Evolutionary conservation across 495 filamentous ascomycete genomes (phyloP), one percentile per base, ranked within the genome.

Genomic region (Beverwykella pulmonaria): DNA sequence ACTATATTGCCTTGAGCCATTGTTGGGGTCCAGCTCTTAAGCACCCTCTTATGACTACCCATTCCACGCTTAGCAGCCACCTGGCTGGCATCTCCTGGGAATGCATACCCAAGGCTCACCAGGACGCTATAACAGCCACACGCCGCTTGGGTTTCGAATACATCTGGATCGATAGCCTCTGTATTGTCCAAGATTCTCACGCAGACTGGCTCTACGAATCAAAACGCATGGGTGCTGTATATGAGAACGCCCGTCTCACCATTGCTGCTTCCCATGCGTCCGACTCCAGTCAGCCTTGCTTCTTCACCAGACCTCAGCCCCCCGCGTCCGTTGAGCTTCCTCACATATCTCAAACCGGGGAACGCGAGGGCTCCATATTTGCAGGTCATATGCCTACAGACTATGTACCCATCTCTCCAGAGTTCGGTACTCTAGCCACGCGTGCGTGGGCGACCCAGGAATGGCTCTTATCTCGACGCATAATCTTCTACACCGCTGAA

Each of bases 211-310:
- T 68, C 12, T 22, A 20, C 23, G 59, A 68, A 59, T 63, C 60
- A 49, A 58, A 22, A 20, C 49, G 52, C 23, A 68, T 63, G 59
- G 59, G 65, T 9, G 17, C 39, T 23, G 59, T 68, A 10, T 68
- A 63, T 46, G 26, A 63, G 32, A 63, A 50, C 32, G 59, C 65
- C 27, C 54, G 55, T 53, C 53, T 68, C 25, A 63, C 52, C 34
- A 63, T 68, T 47, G 59, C 65, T 53, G 65, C 65, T 14, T 63
- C 65, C 26, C 60, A 63, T 50, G 65, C 65, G 27, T 48, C 64
- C 27, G 58, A 67, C 29, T 61, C 47, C 36, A 67, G 56, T 50
- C 57, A 67, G 36, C 32, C 32, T 15, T 67, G 64, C 34, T 67
- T 67, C 57, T 67, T 55, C 26, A 36, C 39, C n/a, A 56, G 64